A percentile compares a stretch with the other conserved stretches of the same genome.
Evolutionary conservation across 2,329 filamentous ascomycete species (phyloP).

Genomic region (Helotiales sp.): DNA sequence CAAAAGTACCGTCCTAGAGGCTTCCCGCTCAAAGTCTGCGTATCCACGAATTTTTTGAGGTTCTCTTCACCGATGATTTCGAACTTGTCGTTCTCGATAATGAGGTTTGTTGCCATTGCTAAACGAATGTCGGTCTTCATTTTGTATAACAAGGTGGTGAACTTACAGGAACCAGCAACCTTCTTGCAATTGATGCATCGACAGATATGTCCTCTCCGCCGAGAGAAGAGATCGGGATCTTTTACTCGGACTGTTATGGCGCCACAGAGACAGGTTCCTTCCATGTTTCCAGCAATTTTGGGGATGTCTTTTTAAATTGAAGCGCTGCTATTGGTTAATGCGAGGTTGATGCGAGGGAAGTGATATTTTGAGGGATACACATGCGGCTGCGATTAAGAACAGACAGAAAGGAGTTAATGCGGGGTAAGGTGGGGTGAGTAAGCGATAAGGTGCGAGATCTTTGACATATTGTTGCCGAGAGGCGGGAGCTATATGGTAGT

Average conservation of each 20-base stretch:
- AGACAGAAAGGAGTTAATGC: not conserved
- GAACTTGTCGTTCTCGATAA: conserved; percentile 42
- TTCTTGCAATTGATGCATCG: conserved; percentile 54
- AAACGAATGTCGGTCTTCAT: not conserved
- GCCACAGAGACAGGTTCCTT: conserved; percentile 46
- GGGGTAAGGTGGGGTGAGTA: not conserved
- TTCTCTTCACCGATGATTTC: conserved; percentile 39
- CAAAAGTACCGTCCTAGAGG: conserved; percentile 47
- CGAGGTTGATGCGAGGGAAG: not conserved
- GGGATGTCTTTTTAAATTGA: not conserved
- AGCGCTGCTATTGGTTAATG: not conserved
- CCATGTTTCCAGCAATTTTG: conserved; percentile 17
- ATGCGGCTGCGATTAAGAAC: not conserved
- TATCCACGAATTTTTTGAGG: conserved; percentile 46
- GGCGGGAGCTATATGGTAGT: not conserved
- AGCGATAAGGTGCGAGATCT: not conserved
- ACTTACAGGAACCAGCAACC: conserved; percentile 38
- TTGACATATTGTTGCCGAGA: not conserved
- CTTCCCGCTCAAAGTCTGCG: conserved; percentile 46
- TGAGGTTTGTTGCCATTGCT: conserved; percentile 30
- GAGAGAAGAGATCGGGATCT: conserved; percentile 47
- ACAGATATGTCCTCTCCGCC: conserved; percentile 47
- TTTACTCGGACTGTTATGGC: conserved; percentile 48
- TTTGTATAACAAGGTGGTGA: not conserved
- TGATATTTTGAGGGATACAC: not conserved